A percentile compares a stretch with the other conserved stretches of the same genome.
phyloP scores from a whole-genome alignment of 1,284 basidiomycete species.

The Rhodotorula sp. region DNA sequence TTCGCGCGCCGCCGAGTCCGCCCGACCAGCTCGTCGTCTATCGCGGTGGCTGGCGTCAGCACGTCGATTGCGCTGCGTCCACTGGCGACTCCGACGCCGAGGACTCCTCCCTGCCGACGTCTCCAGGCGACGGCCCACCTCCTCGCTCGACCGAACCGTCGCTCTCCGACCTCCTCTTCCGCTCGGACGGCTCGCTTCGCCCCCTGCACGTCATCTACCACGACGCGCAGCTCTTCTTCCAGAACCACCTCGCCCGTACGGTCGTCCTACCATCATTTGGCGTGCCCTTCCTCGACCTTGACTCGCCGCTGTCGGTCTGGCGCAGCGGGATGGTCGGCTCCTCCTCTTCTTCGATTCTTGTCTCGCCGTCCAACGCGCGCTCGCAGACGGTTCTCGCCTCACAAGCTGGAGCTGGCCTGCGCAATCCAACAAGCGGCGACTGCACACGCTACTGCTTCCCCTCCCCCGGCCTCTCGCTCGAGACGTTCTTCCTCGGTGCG shows the following conservation, averaged over 20 bases:
- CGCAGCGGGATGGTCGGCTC: conserved; percentile 43
- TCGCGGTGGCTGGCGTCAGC: conserved; percentile 44
- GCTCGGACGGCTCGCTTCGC: conserved; percentile 2
- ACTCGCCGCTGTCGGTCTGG: conserved; percentile 43
- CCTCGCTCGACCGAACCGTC: conserved; percentile 30
- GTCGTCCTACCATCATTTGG: conserved; percentile 38
- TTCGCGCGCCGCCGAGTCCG: conserved; percentile 35
- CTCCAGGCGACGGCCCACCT: conserved; percentile 39
- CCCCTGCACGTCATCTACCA: conserved; percentile 36
- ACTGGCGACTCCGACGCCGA: background rate
- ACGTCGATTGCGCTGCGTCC: conserved; percentile 35
- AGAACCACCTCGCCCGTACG: conserved; percentile 41
- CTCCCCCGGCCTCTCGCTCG: conserved; percentile 42
- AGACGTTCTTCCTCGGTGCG: conserved; percentile 44
- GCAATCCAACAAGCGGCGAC: conserved; percentile 34
- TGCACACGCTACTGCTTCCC: conserved; percentile 45
- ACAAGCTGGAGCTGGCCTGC: conserved; percentile 4
- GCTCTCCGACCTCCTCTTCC: conserved; percentile 23
- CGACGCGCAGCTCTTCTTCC: conserved; percentile 44
- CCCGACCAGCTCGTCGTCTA: conserved; percentile 43
- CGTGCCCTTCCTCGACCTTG: conserved; percentile 45
- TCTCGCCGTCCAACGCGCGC: background rate
- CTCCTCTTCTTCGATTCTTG: conserved; percentile 9
- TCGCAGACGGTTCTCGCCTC: background rate
- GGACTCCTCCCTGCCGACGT: background rate